A percentile compares a stretch with the other conserved stretches of the same genome.
phyloP scores from a whole-genome alignment of 2,329 filamentous ascomycete species.

The Mariannaea elegans region DNA sequence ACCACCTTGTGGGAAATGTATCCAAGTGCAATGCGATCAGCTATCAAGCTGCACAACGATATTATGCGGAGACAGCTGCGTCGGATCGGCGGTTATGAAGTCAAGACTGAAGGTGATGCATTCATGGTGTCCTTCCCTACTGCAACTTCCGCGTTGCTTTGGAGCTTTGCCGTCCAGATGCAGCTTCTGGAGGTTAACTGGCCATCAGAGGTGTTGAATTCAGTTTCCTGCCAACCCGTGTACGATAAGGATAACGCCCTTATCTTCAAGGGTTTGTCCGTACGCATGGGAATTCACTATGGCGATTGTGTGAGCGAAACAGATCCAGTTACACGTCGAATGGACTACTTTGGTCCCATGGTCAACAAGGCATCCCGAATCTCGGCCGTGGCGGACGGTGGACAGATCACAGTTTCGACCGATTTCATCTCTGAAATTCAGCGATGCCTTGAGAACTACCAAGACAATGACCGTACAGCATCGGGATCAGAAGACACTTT shows the following conservation, averaged over 20 bases:
- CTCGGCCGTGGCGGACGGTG: conserved; percentile 92
- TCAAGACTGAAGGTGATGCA: conserved; percentile 99
- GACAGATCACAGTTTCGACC: conserved; percentile 94
- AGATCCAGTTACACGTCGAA: conserved; percentile 94
- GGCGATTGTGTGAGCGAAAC: conserved; percentile 93
- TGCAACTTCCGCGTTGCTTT: conserved; percentile 90
- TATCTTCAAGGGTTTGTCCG: conserved; percentile 93
- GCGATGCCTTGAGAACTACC: conserved; percentile 86
- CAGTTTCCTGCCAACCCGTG: conserved; percentile 83
- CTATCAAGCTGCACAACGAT: conserved; percentile 97
- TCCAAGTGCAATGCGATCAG: conserved; percentile 92
- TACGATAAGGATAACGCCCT: conserved; percentile 85
- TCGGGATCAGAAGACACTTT: conserved; percentile 73
- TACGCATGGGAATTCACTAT: conserved; percentile 98
- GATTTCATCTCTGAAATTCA: conserved; percentile 98
- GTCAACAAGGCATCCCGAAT: conserved; percentile 97
- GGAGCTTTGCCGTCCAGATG: conserved; percentile 95
- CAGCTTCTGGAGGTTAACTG: conserved; percentile 88
- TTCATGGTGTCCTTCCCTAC: conserved; percentile 99
- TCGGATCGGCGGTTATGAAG: conserved; percentile 95
- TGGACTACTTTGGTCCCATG: conserved; percentile 99
- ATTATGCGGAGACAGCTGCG: conserved; percentile 93
- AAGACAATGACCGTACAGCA: conserved; percentile 80
- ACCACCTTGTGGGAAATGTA: conserved; percentile 96
- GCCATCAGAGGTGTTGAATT: conserved; percentile 92